Conservation (phyloP, 306 rosid genomes). For the Castanea crenata region DNA sequence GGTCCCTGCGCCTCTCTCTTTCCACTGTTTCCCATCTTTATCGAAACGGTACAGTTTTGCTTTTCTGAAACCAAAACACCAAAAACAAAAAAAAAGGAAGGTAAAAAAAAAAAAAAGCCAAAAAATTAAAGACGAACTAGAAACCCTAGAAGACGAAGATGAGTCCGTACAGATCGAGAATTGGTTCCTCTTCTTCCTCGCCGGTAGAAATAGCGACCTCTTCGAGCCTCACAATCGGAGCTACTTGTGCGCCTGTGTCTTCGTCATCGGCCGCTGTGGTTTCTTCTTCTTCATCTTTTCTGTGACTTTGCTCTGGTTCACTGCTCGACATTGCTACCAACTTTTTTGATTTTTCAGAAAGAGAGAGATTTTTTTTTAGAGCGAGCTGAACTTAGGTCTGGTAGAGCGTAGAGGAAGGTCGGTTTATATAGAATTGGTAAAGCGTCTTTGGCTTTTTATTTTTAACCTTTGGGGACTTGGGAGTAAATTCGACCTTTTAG, state of each 20-base stretch:
- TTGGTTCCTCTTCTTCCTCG: conserved; percentile 9
- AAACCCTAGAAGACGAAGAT: not conserved
- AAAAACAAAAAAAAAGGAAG: not conserved
- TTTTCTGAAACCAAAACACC: not conserved
- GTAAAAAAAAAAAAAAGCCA: not conserved
- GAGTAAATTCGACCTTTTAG: too few species aligned
- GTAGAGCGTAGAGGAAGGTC: too few species aligned
- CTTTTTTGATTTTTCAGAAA: too few species aligned
- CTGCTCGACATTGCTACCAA: conserved; percentile 1
- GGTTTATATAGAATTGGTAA: too few species aligned
- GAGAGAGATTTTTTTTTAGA: not conserved
- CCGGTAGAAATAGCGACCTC: conserved; percentile 2
- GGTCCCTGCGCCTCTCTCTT: conserved; percentile 17
- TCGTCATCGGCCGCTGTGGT: conserved; percentile 5
- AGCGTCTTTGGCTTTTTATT: too few species aligned
- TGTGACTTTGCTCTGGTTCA: not conserved
- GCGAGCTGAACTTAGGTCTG: too few species aligned
- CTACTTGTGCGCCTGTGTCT: conserved; percentile 11
- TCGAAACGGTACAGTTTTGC: conserved; percentile 11
- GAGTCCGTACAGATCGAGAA: not conserved
- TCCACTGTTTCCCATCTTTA: conserved; percentile 5
- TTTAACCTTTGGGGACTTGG: too few species aligned
- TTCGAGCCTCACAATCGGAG: not conserved
- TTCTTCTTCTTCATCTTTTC: not conserved
- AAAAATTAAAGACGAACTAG: not conserved